phyloP scores from a whole-genome alignment of 2,329 filamentous ascomycete genomes.

The Zymoseptoria passerinii region DNA sequence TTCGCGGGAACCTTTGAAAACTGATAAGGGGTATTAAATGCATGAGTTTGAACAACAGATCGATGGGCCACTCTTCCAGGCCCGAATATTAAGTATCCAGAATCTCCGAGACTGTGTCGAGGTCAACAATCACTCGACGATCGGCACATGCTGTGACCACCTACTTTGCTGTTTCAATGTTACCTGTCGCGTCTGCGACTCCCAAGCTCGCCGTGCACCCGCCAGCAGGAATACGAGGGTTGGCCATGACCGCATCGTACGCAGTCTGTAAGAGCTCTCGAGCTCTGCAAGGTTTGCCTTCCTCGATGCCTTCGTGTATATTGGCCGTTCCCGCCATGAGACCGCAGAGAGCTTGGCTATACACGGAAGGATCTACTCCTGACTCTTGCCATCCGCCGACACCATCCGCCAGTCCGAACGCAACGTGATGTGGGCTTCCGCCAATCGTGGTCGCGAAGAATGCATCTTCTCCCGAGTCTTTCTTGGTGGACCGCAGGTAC shows the following conservation, averaged over 20 bases:
- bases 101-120: constrained; percentile 65
- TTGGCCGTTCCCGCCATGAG: constrained; percentile 62
- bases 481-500: constrained; percentile 35
- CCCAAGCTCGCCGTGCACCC: constrained; percentile 91
- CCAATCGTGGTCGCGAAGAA: constrained; percentile 82
- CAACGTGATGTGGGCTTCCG: constrained; percentile 58
- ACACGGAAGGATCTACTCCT: constrained; percentile 87
- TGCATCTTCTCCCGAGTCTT: constrained; percentile 85
- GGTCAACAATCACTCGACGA: neutral
- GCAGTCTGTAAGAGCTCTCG: constrained; percentile 69
- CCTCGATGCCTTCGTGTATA: constrained; percentile 34
- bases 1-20: constrained; percentile 77
- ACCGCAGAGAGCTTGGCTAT: constrained; percentile 86
- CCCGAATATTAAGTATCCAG: constrained; percentile 80
- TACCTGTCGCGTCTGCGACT: constrained; percentile 63
- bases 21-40: constrained; percentile 96
- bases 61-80: constrained; percentile 76
- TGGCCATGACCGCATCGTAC: constrained; percentile 71
- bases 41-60: constrained; percentile 84
- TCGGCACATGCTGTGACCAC: constrained; percentile 9
- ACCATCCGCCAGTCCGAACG: constrained; percentile 85
- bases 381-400: constrained; percentile 93
- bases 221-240: constrained; percentile 66
- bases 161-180: constrained; percentile 75
- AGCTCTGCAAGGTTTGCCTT: constrained; percentile 35